Conservation (phyloP, 495 filamentous ascomycete species). For the Neurospora sublineolata region DNA sequence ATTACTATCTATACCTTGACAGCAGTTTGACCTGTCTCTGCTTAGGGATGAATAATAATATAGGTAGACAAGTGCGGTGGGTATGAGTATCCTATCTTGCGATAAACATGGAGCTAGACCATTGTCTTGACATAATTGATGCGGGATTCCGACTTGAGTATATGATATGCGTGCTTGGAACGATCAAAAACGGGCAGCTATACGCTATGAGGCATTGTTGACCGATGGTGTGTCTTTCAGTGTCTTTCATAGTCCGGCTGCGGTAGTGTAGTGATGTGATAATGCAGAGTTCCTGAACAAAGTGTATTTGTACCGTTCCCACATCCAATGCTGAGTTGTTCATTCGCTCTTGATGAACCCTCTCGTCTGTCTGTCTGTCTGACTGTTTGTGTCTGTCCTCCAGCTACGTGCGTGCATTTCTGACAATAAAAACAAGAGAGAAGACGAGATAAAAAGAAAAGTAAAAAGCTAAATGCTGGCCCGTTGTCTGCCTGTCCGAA, state of each 20-base stretch:
- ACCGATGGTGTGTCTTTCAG: neutral
- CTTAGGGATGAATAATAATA: no score
- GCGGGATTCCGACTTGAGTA: no score
- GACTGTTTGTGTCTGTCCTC: neutral
- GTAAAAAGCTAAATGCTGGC: neutral
- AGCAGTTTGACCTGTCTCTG: neutral
- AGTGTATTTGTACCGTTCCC: neutral
- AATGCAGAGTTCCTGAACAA: neutral
- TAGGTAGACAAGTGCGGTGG: neutral
- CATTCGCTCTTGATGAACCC: neutral
- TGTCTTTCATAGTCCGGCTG: neutral
- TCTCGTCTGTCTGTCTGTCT: neutral
- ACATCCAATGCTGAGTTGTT: neutral
- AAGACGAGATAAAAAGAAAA: neutral
- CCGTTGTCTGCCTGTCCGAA: constrained; percentile 4
- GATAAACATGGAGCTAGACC: no score
- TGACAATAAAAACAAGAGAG: neutral
- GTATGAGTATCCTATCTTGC: neutral
- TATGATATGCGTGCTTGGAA: neutral
- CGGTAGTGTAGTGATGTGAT: neutral
- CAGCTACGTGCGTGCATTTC: neutral
- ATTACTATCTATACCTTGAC: neutral
- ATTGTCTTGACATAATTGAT: no score
- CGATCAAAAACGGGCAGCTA: neutral
- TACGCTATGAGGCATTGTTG: neutral